A percentile compares a stretch with the other conserved stretches of the same genome.
Conservation (phyloP, 805 yeast species). For the Diddensiella santjacobensis region DNA sequence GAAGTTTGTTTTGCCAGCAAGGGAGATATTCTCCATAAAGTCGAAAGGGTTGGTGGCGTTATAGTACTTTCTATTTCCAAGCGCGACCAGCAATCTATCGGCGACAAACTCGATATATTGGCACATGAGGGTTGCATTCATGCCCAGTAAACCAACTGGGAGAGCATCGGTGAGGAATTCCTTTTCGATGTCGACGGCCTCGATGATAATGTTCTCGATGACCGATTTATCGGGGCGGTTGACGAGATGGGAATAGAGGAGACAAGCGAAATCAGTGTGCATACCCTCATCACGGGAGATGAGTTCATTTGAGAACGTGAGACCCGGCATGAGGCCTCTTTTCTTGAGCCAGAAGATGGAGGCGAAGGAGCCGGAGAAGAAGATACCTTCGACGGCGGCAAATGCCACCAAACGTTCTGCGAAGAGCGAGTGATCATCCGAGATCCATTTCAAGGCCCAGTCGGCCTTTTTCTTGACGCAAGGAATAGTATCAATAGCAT, state of each 20-base stretch:
- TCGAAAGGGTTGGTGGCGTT: slow-evolving; percentile 93
- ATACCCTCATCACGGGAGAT: slow-evolving; percentile 98
- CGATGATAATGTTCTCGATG: slow-evolving; percentile 83
- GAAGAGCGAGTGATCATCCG: slow-evolving; percentile 79
- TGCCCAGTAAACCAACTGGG: slow-evolving; percentile 89
- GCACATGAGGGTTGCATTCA: slow-evolving; percentile 91
- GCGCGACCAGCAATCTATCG: slow-evolving; percentile 85
- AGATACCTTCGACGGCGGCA: slow-evolving; percentile 98
- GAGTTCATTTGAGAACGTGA: slow-evolving; percentile 95
- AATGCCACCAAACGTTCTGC: slow-evolving; percentile 97
- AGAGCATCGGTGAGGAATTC: slow-evolving; percentile 93
- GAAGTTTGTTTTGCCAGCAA: slow-evolving; percentile 98
- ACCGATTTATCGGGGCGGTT: slow-evolving; percentile 79
- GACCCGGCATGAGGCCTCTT: slow-evolving; percentile 98
- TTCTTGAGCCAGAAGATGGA: slow-evolving; percentile 98
- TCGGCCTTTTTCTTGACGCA: slow-evolving; percentile 96
- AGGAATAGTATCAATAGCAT: slow-evolving; percentile 95
- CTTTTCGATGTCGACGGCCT: slow-evolving; percentile 93
- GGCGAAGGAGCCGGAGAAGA: slow-evolving; percentile 97
- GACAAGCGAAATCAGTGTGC: slow-evolving; percentile 97
- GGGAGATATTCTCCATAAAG: slow-evolving; percentile 97
- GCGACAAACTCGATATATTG: slow-evolving; percentile 98
- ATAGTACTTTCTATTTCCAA: slow-evolving; percentile 87
- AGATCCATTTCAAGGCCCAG: slow-evolving; percentile 98
- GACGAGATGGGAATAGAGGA: slow-evolving; percentile 86